These are phyloP conservation scores for Aegilops sharonensis DNA, from an alignment of 176 grass and related monocot genomes.

Conservation along the genomic window DNA sequence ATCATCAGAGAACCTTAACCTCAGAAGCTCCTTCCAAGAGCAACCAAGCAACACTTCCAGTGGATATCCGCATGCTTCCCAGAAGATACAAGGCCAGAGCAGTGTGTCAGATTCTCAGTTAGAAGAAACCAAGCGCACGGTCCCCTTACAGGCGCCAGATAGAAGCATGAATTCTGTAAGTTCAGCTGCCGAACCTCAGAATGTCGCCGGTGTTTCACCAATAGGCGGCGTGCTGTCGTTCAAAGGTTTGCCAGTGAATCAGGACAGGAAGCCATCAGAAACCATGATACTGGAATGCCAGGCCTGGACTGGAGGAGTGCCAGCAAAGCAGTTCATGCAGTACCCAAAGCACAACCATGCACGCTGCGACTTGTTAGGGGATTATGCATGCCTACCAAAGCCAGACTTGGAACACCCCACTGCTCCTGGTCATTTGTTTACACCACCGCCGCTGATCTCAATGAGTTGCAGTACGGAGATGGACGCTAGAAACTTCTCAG, in stretches of 20 bases:
- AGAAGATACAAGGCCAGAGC: conserved; percentile 46
- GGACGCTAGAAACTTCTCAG: conserved; percentile 40
- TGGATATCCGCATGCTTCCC: conserved; percentile 31
- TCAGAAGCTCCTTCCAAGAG: conserved; percentile 48
- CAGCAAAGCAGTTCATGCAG: conserved; percentile 79
- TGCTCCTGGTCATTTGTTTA: conserved; percentile 36
- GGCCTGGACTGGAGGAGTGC: conserved; percentile 41
- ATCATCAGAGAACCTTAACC: conserved; percentile 48
- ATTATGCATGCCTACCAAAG: conserved; percentile 79
- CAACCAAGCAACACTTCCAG: conserved; percentile 38
- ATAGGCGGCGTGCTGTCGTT: conserved; percentile 72
- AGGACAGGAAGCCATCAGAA: conserved; percentile 55
- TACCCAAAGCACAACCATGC: conserved; percentile 79
- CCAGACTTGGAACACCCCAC: conserved; percentile 48
- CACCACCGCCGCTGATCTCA: conserved; percentile 49
- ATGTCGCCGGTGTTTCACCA: conserved; percentile 32
- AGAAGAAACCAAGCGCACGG: conserved; percentile 39
- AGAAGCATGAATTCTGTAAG: conserved; percentile 33
- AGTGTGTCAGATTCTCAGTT: conserved; percentile 41
- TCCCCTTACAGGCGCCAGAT: conserved; percentile 35
- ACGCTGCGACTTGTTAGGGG: conserved; percentile 64
- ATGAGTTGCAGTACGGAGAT: conserved; percentile 49
- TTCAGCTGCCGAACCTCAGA: conserved; percentile 40
- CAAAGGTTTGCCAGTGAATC: conserved; percentile 42
- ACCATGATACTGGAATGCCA: conserved; percentile 57